These are phyloP conservation scores for Leishmania tarentolae DNA, from an alignment of 208 protist species.

Conservation along the genomic window DNA sequence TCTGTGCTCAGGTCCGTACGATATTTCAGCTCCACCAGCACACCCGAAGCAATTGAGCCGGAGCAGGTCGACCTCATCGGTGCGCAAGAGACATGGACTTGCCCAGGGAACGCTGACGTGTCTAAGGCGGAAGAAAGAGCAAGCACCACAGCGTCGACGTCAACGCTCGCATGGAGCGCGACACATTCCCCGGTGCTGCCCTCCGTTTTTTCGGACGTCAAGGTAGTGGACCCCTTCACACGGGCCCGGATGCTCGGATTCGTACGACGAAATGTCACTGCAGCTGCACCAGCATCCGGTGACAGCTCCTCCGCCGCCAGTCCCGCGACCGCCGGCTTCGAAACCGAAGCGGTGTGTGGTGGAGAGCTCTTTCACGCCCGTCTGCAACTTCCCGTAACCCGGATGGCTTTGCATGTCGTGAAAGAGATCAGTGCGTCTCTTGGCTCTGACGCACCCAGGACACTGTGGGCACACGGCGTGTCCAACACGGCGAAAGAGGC, in stretches of 20 bases:
- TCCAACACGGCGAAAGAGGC: slow-evolving; percentile 72
- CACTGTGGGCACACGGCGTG: slow-evolving; percentile 82
- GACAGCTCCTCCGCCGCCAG: background rate
- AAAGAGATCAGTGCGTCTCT: slow-evolving; percentile 3
- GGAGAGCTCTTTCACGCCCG: slow-evolving; percentile 28
- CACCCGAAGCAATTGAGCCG: slow-evolving; percentile 18
- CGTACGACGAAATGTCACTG: slow-evolving; percentile 64
- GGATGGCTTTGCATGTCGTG: background rate
- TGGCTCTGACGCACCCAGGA: background rate
- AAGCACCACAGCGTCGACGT: background rate
- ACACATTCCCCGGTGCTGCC: slow-evolving; percentile 19
- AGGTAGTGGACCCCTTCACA: slow-evolving; percentile 48
- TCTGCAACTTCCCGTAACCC: slow-evolving; percentile 24
- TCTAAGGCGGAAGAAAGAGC: background rate
- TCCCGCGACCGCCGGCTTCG: slow-evolving; percentile 5
- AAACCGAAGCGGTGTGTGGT: slow-evolving; percentile 13
- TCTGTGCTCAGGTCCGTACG: background rate
- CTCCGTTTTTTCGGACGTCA: slow-evolving; percentile 32
- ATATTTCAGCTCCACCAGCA: background rate
- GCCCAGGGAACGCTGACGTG: background rate
- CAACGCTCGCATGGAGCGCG: slow-evolving; percentile 13
- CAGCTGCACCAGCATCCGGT: background rate
- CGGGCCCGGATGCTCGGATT: slow-evolving; percentile 81
- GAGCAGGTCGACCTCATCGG: slow-evolving; percentile 15
- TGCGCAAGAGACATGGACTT: background rate